phyloP scores from a whole-genome alignment of 2,329 filamentous ascomycete genomes.

The Phoma sp. region DNA sequence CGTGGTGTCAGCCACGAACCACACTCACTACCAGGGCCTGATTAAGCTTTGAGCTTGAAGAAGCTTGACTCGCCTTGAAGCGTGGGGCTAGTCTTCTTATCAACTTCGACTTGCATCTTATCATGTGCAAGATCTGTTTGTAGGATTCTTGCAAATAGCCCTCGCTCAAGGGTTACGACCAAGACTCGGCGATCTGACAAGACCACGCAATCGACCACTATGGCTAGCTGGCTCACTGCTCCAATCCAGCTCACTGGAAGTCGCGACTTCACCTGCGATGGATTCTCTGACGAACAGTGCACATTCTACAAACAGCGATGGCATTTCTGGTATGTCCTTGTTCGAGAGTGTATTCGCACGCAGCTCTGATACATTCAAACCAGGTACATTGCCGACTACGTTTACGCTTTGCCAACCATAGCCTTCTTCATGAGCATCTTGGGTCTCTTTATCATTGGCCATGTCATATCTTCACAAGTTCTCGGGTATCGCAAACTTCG shows the following conservation, averaged over 20 bases:
- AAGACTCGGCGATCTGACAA: background rate
- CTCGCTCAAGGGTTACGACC: background rate
- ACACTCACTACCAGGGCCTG: background rate
- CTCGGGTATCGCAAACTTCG: slow-evolving; percentile 19
- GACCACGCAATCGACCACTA: background rate
- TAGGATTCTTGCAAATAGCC: too few relatives aligned
- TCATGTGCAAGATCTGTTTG: too few relatives aligned
- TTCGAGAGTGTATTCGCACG: background rate
- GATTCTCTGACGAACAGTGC: slow-evolving; percentile 54
- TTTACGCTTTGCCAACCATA: slow-evolving; percentile 60
- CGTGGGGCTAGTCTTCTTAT: background rate
- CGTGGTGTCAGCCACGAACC: background rate
- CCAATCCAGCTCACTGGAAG: slow-evolving; percentile 24
- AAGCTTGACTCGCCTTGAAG: background rate
- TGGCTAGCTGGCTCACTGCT: slow-evolving; percentile 28
- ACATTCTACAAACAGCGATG: slow-evolving; percentile 55
- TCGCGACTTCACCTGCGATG: slow-evolving; percentile 39
- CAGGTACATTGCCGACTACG: slow-evolving; percentile 63
- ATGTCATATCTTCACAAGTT: slow-evolving; percentile 43
- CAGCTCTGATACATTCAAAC: background rate
- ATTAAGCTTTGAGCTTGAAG: background rate
- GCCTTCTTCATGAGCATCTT: slow-evolving; percentile 61
- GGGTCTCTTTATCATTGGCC: slow-evolving; percentile 54
- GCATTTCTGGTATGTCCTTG: slow-evolving; percentile 53
- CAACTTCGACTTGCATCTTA: too few relatives aligned